Evolutionary conservation across 495 filamentous ascomycete genomes (phyloP), one percentile per base, ranked within the genome.

Genomic region (Daldinia childiae): DNA sequence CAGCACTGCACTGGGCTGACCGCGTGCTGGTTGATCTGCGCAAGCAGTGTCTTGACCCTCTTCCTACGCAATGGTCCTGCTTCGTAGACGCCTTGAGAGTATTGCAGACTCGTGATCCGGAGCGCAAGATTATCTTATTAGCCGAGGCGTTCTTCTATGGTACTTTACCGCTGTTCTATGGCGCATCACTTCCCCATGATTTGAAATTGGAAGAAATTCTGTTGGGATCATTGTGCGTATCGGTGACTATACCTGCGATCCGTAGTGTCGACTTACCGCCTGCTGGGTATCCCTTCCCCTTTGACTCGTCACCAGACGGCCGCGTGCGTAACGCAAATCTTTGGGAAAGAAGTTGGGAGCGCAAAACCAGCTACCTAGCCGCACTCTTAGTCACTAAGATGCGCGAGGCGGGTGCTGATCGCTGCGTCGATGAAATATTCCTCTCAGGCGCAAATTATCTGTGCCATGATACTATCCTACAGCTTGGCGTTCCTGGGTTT

Each of bases 401-500:
- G 48, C 69, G 39, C 3, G 66, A 72, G 54, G 66, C 66, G 11
- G 73, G 73, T 21, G 73, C 70, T 11, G 1, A 3, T 7, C 29
- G 41, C 7, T 15, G 12, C 4, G 51, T 67, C 12, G 30, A 39
- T 45, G 66, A 66, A 24, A 32, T 66, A 1, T 70, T 75, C 62
- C 50, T 66, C 26, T 32, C 71, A 45, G 76, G 77, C 51, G 71
- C 74, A 26, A 74, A 75, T 32, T 79, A 80, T 62, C 57, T 64
- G 27, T 57, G 70, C 50, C 67, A 69, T 26, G 50, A 67, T 30
- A 58, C 69, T 24, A 75, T 74, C 30, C 51, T 81, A 34, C 81
- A 82, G 59, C 62, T 79, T 32, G 81, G 79, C 56, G 76, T 79
- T 14, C 76, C 79, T 2, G 76, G 75, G 1, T 64, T 80, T 27